Conservation (phyloP, 176 grass and related monocot genomes). For the Triticum dicoccoides region DNA sequence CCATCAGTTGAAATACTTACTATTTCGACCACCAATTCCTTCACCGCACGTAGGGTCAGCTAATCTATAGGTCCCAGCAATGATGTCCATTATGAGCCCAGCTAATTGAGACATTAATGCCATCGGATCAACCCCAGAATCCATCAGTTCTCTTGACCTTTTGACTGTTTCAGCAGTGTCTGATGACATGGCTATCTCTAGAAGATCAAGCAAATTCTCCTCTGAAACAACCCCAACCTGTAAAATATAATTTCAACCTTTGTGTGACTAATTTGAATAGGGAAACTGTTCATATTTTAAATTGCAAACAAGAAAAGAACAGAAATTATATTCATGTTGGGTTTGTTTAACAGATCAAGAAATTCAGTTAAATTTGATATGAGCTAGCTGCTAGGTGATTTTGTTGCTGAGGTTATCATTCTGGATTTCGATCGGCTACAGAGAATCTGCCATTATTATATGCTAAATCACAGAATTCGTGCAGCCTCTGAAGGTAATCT, state of each 20-base stretch:
- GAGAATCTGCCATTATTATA: neutral
- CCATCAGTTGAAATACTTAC: constrained; percentile 54
- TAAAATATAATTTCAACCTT: constrained; percentile 31
- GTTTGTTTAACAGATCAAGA: neutral
- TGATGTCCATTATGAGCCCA: constrained; percentile 98
- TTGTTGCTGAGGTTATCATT: neutral
- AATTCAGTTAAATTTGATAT: neutral
- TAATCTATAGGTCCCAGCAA: constrained; percentile 91
- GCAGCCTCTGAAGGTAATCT: constrained; percentile 8
- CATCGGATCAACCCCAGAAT: constrained; percentile 97
- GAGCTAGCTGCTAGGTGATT: neutral
- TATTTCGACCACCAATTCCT: constrained; percentile 70
- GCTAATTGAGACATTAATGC: constrained; percentile 99
- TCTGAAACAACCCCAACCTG: constrained; percentile 96
- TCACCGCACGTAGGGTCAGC: constrained; percentile 59
- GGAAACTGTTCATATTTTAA: neutral
- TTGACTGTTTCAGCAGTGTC: constrained; percentile 93
- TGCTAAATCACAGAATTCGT: neutral
- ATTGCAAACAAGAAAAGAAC: neutral
- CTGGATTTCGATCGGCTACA: constrained; percentile 3
- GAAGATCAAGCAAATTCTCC: constrained; percentile 92
- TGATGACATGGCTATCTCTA: constrained; percentile 98
- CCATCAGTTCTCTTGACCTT: constrained; percentile 91
- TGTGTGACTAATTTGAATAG: constrained; percentile 24
- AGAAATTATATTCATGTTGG: constrained; percentile 14